Base-by-base conservation (phyloP, 768 basidiomycete genomes). In the Podaxis sp. region DNA sequence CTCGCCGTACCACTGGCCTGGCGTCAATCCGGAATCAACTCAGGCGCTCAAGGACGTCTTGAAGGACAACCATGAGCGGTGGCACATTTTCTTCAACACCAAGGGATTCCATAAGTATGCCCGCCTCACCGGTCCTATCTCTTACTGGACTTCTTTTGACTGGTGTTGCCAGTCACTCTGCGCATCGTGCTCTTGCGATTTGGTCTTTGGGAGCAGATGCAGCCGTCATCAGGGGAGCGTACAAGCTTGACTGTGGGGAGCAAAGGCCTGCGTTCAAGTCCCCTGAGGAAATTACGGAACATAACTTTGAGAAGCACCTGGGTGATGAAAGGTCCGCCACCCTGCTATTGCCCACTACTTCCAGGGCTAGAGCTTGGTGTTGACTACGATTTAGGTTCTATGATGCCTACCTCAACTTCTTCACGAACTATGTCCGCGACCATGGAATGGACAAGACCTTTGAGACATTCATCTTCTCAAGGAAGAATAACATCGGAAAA, bases 391-490 rank as follows among this genome's bases (percentile, higher is more conserved):
- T 7, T 64, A 88, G 87, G 11, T 89, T 78, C 64, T 89, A 86
- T 63, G 69, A 75, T n/a, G 76, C 78, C 0, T 90, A 89, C 66
- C 69, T 84, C 18, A 67, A 74, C 3, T 89, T 83, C 71, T 89
- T 88, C 69, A 73, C 74, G 0, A 65, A 74, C 0, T 69, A 72
- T 10, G 66, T 81, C 42, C 69, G 77, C 42, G 67, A 74, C 11
- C 79, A 84, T 38, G 81, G 80, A 13, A 71, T 77, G n/a, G 66
- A 72, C 7, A 67, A 66, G 1, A 72, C 79, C 0, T 65, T 90
- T n/a, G 87, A 90, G 61, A 79, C 83, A 40, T 89, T 82, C 59
- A 62, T 91, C 7, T 87, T 90, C 65, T 82, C 84, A 14, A 58
- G 64, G 4, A 71, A 77, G 48, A 80, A 74, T 54, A 89, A 88